These are phyloP conservation scores for Rhizophagus prolifer DNA, from an alignment of 192 early-diverging fungal genomes.

Conservation along the genomic window DNA sequence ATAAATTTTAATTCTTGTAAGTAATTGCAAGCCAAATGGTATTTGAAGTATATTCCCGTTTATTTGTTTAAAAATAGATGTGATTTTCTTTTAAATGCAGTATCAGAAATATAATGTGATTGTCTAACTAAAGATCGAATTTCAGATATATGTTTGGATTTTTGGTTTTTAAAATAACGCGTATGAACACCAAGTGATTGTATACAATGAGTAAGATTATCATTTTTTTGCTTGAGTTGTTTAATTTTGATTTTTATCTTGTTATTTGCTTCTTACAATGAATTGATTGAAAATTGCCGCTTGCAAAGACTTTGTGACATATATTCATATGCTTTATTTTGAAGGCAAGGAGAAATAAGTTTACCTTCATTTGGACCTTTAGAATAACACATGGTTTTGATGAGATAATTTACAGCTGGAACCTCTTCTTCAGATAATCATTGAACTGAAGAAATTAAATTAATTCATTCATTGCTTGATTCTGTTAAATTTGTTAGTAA, in stretches of 20 bases:
- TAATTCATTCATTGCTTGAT: too few relatives aligned
- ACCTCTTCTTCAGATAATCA: not conserved
- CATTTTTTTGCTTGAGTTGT: not conserved
- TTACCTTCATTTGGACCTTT: not conserved
- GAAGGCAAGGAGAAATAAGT: not conserved
- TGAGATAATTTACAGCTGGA: not conserved
- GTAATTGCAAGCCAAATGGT: too few relatives aligned
- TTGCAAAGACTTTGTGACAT: not conserved
- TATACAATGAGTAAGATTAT: not conserved
- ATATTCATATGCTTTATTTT: not conserved
- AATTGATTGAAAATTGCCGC: not conserved
- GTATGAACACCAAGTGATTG: not conserved
- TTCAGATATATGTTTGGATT: not conserved
- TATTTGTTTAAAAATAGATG: constrained; percentile 1
- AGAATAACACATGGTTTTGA: not conserved
- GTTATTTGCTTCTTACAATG: too few relatives aligned
- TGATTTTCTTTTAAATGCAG: not conserved
- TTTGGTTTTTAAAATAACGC: not conserved
- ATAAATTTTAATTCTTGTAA: too few relatives aligned
- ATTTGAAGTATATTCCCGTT: not conserved
- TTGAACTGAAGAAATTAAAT: not conserved
- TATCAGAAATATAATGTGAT: not conserved
- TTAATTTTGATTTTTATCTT: not conserved
- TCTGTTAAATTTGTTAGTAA: too few relatives aligned
- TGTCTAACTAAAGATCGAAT: not conserved